A percentile compares a stretch with the other conserved stretches of the same genome.
These are phyloP conservation scores for Melampsora americana DNA, from an alignment of 1,284 basidiomycete species.

Conservation along the genomic window DNA sequence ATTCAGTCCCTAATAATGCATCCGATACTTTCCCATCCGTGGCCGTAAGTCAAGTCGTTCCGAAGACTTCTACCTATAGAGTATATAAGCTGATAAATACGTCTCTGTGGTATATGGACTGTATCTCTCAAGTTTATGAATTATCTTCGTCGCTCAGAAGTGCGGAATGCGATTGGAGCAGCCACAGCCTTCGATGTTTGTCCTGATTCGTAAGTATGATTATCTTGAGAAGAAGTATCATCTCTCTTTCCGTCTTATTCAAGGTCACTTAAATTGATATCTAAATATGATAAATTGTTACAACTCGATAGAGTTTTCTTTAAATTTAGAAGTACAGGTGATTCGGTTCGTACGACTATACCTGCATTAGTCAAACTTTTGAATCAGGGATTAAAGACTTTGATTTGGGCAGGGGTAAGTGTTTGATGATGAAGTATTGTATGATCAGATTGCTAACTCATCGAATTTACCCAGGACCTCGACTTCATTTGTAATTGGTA, in stretches of 20 bases:
- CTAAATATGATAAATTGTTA: too few relatives aligned
- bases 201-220: conserved; percentile 29
- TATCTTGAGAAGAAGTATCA: neutral
- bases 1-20: neutral
- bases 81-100: neutral
- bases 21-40: neutral
- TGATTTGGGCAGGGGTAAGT: conserved; percentile 44
- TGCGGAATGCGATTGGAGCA: conserved; percentile 34
- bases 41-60: neutral
- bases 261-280: too few relatives aligned
- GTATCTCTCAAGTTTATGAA: conserved; percentile 13
- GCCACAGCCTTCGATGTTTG: conserved; percentile 30
- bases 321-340: conserved; percentile 37
- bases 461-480: conserved; percentile 13
- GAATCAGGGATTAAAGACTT: conserved; percentile 36
- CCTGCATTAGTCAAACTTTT: conserved; percentile 35
- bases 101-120: neutral
- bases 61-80: neutral
- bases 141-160: conserved; percentile 22
- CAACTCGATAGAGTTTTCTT: neutral
- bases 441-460: neutral
- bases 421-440: neutral
- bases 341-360: conserved; percentile 22
- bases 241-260: too few relatives aligned
- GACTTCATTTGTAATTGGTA: conserved; percentile 43